Percentiles rank a stretch among this genome's conserved stretches.
Conservation (phyloP, 1,284 basidiomycete genomes). For the Golubevia sp. region DNA sequence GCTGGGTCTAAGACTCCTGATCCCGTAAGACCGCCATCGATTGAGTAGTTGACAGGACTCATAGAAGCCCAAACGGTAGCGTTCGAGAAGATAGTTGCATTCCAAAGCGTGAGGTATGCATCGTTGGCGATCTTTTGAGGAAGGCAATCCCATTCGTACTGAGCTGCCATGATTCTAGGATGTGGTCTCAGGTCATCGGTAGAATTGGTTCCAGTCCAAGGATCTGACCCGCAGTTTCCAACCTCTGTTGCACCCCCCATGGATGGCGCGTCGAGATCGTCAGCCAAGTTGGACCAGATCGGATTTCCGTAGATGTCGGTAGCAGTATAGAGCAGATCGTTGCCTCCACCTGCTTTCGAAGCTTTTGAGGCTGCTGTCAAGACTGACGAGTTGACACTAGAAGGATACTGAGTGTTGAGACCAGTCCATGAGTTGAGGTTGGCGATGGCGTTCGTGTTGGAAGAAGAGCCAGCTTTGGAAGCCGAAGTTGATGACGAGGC, state of each 20-base stretch:
- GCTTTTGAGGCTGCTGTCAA: constrained; percentile 39
- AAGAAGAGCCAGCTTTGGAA: constrained; percentile 7
- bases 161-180: constrained; percentile 51
- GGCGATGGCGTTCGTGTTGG: background rate
- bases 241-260: background rate
- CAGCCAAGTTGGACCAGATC: constrained; percentile 23
- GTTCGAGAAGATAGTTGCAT: constrained; percentile 53
- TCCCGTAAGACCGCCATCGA: constrained; percentile 35
- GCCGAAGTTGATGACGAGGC: constrained; percentile 14
- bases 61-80: constrained; percentile 35
- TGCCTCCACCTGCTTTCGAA: constrained; percentile 39
- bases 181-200: constrained; percentile 47
- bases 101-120: constrained; percentile 59
- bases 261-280: constrained; percentile 17
- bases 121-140: constrained; percentile 47
- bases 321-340: constrained; percentile 48
- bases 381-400: constrained; percentile 26
- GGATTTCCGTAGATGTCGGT: constrained; percentile 59
- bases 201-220: constrained; percentile 30
- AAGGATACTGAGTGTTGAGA: constrained; percentile 9
- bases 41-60: constrained; percentile 28
- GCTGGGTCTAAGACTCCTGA: constrained; percentile 59
- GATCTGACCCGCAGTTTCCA: constrained; percentile 20
- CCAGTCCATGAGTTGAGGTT: constrained; percentile 9
- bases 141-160: constrained; percentile 53